These are phyloP conservation scores for Rhodosporidiobolus sp. DNA, from an alignment of 768 basidiomycete genomes.

Conservation along the genomic window DNA sequence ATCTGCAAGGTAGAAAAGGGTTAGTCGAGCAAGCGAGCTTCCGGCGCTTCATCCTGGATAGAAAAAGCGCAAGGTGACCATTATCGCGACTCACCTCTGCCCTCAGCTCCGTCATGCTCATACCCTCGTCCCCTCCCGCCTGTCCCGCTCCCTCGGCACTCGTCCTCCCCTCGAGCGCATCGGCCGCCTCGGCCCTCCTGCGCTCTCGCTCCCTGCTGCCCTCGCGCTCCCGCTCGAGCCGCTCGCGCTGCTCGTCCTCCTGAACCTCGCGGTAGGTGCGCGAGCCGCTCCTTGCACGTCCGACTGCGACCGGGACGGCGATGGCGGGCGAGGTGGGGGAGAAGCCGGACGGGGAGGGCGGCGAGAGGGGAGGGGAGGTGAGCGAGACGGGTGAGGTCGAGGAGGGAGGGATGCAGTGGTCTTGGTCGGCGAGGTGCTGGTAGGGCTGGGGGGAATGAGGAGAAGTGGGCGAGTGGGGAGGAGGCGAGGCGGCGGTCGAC, in stretches of 20 bases:
- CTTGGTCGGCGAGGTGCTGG: constrained; percentile 11
- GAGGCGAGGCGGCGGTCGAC: background rate
- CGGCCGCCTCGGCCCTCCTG: background rate
- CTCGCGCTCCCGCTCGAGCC: constrained; percentile 8
- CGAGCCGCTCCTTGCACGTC: constrained; percentile 11
- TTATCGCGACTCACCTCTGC: constrained; percentile 15
- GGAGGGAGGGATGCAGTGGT: constrained; percentile 22
- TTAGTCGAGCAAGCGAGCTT: background rate
- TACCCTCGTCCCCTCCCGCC: background rate
- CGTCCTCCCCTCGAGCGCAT: constrained; percentile 7
- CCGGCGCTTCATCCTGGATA: no score
- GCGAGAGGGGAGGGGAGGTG: background rate
- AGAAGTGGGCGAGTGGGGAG: background rate
- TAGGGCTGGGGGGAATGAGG: background rate
- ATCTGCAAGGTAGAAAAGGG: constrained; percentile 5
- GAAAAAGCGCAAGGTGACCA: no score
- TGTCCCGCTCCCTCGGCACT: background rate
- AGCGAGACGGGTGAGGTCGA: background rate
- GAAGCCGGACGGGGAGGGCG: no score
- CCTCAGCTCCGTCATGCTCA: constrained; percentile 25
- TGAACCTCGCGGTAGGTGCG: constrained; percentile 27
- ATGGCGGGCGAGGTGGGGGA: background rate
- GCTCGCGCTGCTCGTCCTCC: constrained; percentile 12
- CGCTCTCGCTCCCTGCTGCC: no score
- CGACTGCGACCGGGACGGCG: background rate